Base-by-base conservation (phyloP, 1,284 basidiomycete species). In the Wolfiporia cocos region DNA sequence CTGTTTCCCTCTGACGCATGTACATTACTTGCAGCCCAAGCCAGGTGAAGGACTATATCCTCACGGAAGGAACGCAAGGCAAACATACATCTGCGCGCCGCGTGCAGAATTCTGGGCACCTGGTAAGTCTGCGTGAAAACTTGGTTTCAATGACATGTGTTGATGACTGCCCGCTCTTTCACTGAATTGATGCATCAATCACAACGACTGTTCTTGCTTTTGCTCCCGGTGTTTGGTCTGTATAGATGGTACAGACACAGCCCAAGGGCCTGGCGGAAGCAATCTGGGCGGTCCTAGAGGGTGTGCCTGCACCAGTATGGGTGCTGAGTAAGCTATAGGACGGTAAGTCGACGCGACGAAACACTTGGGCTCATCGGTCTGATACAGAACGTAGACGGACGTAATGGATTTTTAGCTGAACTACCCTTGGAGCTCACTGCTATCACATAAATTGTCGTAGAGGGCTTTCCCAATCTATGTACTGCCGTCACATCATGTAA, bases 21-120 rank as follows among this genome's bases (percentile, higher is more conserved):
- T 20, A 23, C 21, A 12, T 11, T 24, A 20, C n/a, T 29, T 41
- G 33, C 15, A 75, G 73, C 2, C 57, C 71, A 0, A 46, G 50
- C 4, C 51, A 55, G 22, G 57, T 68, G 5, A 70, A 73, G 47
- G 57, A 67, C 18, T 60, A 65, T 28, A 58, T 74, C 2, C 49
- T 73, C 6, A 49, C 66, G 7, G 55, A 57, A 10, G 61, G 56
- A 5, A 54, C 64, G 11, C 46, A 55, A 11, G 51, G 67, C 6
- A 64, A 68, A 34, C 59, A 74, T 17, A 68, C 63, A 7, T 71
- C 70, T 2, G 51, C 59, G 3, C 30, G 46, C 7, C 41, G 52
- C 14, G 54, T 65, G 3, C 39, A 46, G 7, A 54, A 50, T 1
- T 54, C 56, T 0, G 63, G 62, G 2, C 66, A 68, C 45, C 49